A percentile compares a stretch with the other conserved stretches of the same genome.
These are phyloP conservation scores for Termitomyces sp. DNA, from an alignment of 768 basidiomycete species.

Conservation along the genomic window DNA sequence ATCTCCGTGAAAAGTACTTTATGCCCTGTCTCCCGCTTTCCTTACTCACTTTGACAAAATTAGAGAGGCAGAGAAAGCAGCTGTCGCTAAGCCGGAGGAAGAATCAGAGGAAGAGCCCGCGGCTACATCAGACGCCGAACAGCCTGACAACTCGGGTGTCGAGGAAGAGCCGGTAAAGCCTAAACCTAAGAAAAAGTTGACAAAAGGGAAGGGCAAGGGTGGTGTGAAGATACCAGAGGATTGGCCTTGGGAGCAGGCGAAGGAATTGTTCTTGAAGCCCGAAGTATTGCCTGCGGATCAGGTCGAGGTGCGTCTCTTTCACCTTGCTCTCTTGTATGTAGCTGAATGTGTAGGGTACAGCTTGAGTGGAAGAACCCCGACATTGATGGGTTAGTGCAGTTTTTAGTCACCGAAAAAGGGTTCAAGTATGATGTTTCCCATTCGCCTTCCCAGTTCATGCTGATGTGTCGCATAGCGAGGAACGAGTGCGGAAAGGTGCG, in stretches of 20 bases:
- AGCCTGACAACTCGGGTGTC: slow-evolving; percentile 26
- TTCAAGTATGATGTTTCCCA: slow-evolving; percentile 64
- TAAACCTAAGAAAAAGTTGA: slow-evolving; percentile 36
- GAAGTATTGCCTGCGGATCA: slow-evolving; percentile 85
- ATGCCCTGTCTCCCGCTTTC: not conserved
- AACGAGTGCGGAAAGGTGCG: slow-evolving; percentile 91
- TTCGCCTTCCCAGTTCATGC: not conserved
- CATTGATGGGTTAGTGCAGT: slow-evolving; percentile 88
- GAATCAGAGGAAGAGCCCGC: slow-evolving; percentile 32
- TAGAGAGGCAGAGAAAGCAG: slow-evolving; percentile 42
- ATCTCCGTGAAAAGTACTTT: slow-evolving; percentile 71
- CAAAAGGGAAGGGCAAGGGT: slow-evolving; percentile 58
- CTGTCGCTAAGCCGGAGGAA: slow-evolving; percentile 24
- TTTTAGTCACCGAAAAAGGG: slow-evolving; percentile 91
- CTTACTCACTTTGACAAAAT: not conserved
- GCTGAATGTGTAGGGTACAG: slow-evolving; percentile 32
- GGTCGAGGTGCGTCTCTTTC: slow-evolving; percentile 54
- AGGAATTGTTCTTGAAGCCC: slow-evolving; percentile 83
- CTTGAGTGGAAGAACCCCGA: slow-evolving; percentile 95
- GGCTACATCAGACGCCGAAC: slow-evolving; percentile 42
- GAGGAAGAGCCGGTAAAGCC: slow-evolving; percentile 24
- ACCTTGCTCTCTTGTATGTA: not conserved
- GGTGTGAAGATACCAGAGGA: slow-evolving; percentile 84
- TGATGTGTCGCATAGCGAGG: slow-evolving; percentile 60
- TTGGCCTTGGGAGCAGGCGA: slow-evolving; percentile 97